Evolutionary conservation across 2,329 filamentous ascomycete species (phyloP), one percentile per base, ranked within the genome.

Genomic region (Cordyceps cateniannulata): DNA sequence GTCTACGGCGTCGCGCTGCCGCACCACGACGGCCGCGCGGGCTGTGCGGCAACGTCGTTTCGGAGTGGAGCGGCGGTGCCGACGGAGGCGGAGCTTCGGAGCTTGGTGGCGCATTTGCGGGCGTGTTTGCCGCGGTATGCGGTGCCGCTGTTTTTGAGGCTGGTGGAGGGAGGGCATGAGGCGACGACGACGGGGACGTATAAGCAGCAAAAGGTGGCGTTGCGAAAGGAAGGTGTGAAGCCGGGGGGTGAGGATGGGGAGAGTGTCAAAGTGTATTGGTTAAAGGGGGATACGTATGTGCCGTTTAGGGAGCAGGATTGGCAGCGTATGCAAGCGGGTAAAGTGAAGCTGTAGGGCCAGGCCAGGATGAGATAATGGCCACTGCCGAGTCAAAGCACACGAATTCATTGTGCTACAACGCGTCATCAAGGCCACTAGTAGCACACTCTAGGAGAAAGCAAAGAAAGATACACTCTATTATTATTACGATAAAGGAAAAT

Each of bases 1-100:
- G 91, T 96, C 24, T 96, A 96, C 68, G 91, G 91, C 35, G 89
- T 96, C 2, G 72, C 84, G 48, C 74, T 96, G 9, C 91, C 91
- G 0, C 81, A 89, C 65, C 90, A 96, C 69, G 91, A 96, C 68
- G 91, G 91, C n/a, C 82, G 91, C 25, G 91, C 90, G 0, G 92
- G 92, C 1, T 96, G 92, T 67, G 91, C 87, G 0, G 88, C 90
- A 4, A 73, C 95, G 0, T 75, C 81, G 9, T 76, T 91, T 4
- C 73, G 85, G 18, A 32, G 27, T 24, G 76, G 72, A 0, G 27
- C 14, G 24, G 76, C 71, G 0, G 65, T 70, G 20, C 74, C 78
- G 1, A 74, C 70, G 3, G 70, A 75, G 2, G 72, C 76, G 16
- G 68, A 80, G 0, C 73, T 93, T 57, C 72, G 74, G 18, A 83